Base-by-base conservation (phyloP, 1,284 basidiomycete genomes). In the Melampsora abietis-canadensis region DNA sequence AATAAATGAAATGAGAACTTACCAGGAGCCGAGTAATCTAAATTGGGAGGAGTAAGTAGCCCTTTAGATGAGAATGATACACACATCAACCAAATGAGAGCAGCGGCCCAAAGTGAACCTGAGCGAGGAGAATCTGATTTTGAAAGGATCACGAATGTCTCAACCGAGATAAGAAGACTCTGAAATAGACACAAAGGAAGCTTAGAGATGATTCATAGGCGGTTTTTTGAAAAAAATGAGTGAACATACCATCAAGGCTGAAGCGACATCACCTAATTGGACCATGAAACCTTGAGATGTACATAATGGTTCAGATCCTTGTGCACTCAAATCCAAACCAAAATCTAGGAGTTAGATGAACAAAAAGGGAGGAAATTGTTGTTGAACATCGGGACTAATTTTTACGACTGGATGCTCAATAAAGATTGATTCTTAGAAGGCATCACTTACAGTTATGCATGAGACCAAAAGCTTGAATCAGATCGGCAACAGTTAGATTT, bases 361-460 rank as follows among this genome's bases (percentile, higher is more conserved):
- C 2, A 2, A 2, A 34, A 19, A 7, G n/a, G 6, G 54, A 2
- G 24, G 12, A 60, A 21, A 24, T 60, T 21, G 27, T 31, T 31
- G 19, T n/a, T 30, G n/a, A 15, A 15, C 14, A 54, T 34, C 17
- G 44, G 44, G 0, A 21, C 34, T 34, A 34, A 34, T 34, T 34
- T 8, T 34, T 34, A 34, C 8, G 34, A 34, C 34, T 34, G 8
- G 34, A 4, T 34, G 34, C 4, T 54, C 6, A 27, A 5, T n/a
- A 17, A 2, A 21, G n/a, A 27, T 54, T 7, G 17, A n/a, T n/a
- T 27, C 7, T 12, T 54, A 7, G 2, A 54, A 37, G 5, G 12
- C 6, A 24, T 30, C 37, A 40, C 66, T 68, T 34, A 68, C 66
- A 68, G 40, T 68, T 68, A 44, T 68, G 66, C 66, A 68, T 68